Conservation (phyloP, 2,329 filamentous ascomycete species). For the Aaosphaeria arxii region DNA sequence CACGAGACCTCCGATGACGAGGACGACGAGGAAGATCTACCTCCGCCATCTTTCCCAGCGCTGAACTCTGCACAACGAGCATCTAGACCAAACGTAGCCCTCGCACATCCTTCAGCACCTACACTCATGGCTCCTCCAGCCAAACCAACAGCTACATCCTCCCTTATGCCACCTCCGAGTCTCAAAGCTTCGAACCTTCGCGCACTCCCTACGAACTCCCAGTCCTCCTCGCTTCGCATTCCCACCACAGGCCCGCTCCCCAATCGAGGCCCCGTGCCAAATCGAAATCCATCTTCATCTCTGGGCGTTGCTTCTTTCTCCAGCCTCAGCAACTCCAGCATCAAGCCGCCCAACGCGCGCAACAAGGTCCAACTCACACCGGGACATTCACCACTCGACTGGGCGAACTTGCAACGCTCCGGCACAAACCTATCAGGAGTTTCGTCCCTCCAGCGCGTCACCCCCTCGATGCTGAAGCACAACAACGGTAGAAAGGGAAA, state of each 20-base stretch:
- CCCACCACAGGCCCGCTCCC: constrained; percentile 49
- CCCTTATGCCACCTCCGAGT: constrained; percentile 33
- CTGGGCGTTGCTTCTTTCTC: constrained; percentile 39
- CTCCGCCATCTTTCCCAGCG: constrained; percentile 44
- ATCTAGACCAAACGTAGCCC: constrained; percentile 14
- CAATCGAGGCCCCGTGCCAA: constrained; percentile 42
- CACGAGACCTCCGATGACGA: constrained; percentile 30
- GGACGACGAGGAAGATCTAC: constrained; percentile 34
- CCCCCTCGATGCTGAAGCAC: constrained; percentile 72
- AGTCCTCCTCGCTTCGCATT: constrained; percentile 31
- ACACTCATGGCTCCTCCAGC: constrained; percentile 16
- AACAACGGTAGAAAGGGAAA: constrained; percentile 80
- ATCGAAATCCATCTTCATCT: constrained; percentile 30
- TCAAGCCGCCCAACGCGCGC: constrained; percentile 42
- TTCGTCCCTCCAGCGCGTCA: constrained; percentile 64
- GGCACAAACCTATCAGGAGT: constrained; percentile 51
- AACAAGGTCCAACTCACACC: constrained; percentile 79
- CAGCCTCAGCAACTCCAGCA: constrained; percentile 23
- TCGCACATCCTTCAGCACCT: constrained; percentile 2
- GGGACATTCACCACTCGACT: constrained; percentile 92
- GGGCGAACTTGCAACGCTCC: constrained; percentile 82
- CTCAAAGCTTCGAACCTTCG: constrained; percentile 36
- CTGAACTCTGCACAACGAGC: constrained; percentile 46
- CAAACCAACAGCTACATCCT: constrained; percentile 8
- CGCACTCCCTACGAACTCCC: constrained; percentile 24